These are phyloP conservation scores for Mycena albidolilacea DNA, from an alignment of 768 basidiomycete genomes.

Conservation along the genomic window DNA sequence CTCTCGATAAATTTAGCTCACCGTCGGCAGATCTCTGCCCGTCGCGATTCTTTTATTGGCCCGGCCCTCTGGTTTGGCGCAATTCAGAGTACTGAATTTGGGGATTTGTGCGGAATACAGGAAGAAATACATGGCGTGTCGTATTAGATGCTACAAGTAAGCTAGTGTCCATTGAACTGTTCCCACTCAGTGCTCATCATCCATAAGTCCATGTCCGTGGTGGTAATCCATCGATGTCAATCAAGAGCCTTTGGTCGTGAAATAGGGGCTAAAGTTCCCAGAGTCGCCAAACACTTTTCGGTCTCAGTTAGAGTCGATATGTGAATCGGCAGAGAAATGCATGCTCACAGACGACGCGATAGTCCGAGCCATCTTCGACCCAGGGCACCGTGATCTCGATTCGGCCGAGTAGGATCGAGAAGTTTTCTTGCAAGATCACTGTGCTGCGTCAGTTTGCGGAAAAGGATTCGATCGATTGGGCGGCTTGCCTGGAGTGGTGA, in stretches of 20 bases:
- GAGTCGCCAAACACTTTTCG: slow-evolving; percentile 53
- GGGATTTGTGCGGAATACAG: background rate
- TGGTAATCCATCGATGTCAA: too few species aligned
- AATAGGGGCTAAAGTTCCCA: slow-evolving; percentile 52
- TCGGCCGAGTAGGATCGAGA: slow-evolving; percentile 48
- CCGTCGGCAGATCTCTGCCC: background rate
- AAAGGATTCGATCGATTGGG: background rate
- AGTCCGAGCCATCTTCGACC: slow-evolving; percentile 46
- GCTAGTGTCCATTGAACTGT: background rate
- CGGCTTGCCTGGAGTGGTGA: slow-evolving; percentile 45
- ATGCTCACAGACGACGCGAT: slow-evolving; percentile 46
- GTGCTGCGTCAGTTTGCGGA: background rate
- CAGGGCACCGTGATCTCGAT: slow-evolving; percentile 46
- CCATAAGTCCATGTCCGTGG: background rate
- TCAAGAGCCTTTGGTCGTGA: slow-evolving; percentile 47
- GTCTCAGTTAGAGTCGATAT: background rate
- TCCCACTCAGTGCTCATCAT: background rate
- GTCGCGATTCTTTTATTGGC: slow-evolving; percentile 30
- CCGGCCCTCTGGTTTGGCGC: slow-evolving; percentile 21
- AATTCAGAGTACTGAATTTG: background rate
- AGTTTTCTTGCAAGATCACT: slow-evolving; percentile 46
- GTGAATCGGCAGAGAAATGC: too few species aligned
- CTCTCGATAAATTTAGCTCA: background rate
- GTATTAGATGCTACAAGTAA: background rate
- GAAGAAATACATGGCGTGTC: slow-evolving; percentile 1